phyloP scores from a whole-genome alignment of 371 early-diverging fungal genomes.

The Parasitella parasitica region DNA sequence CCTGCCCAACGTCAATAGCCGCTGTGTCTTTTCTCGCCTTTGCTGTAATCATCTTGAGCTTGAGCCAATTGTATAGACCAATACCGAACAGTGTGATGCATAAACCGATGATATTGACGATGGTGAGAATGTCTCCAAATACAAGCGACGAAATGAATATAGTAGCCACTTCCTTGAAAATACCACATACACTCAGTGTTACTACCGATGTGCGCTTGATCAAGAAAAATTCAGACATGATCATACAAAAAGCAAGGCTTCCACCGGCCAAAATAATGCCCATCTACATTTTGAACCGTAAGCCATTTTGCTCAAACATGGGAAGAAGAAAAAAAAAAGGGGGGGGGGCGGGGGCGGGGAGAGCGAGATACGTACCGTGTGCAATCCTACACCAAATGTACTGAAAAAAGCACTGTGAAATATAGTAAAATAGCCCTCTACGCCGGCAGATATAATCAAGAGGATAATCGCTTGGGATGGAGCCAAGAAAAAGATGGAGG shows the following conservation, averaged over 20 bases:
- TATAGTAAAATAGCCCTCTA: slow-evolving; percentile 63
- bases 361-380: slow-evolving; percentile 49
- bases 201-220: slow-evolving; percentile 87
- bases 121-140: slow-evolving; percentile 74
- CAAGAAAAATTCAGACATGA: slow-evolving; percentile 82
- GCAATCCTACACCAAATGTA: slow-evolving; percentile 31
- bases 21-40: slow-evolving; percentile 9
- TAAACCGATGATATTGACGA: slow-evolving; percentile 68
- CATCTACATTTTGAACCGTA: no score
- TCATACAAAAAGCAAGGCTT: slow-evolving; percentile 85
- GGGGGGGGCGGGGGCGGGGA: no score
- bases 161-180: slow-evolving; percentile 84
- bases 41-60: slow-evolving; percentile 28
- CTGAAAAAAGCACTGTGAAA: slow-evolving; percentile 53
- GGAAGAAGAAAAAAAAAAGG: no score
- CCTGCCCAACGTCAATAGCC: not conserved
- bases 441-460: slow-evolving; percentile 58
- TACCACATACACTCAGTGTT: slow-evolving; percentile 90
- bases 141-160: slow-evolving; percentile 63
- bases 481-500: slow-evolving; percentile 71
- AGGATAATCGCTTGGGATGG: slow-evolving; percentile 75
- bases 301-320: no score
- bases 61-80: slow-evolving; percentile 62
- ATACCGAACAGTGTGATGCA: slow-evolving; percentile 74
- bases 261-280: slow-evolving; percentile 65